These are phyloP conservation scores for Diaporthe longicolla DNA, from an alignment of 2,329 filamentous ascomycete genomes.

Conservation along the genomic window DNA sequence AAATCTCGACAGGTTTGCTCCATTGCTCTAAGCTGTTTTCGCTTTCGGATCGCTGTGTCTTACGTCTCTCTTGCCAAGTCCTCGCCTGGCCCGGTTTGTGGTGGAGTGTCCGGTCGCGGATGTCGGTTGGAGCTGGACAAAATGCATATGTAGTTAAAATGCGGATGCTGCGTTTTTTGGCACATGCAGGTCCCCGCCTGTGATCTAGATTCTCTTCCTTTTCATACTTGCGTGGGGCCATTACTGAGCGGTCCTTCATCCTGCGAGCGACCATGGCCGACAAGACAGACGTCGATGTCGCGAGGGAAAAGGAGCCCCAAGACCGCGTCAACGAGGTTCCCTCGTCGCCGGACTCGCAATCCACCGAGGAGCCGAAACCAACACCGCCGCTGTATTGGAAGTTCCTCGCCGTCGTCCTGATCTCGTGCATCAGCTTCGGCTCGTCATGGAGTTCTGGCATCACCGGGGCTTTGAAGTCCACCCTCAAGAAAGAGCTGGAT, in stretches of 20 bases:
- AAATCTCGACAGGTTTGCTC: not conserved
- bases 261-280: not conserved
- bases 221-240: not conserved
- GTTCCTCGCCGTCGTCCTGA: not conserved
- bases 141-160: not conserved
- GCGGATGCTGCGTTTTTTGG: not conserved
- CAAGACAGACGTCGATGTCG: not conserved
- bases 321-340: not conserved
- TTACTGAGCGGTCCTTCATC: not conserved
- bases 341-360: not conserved
- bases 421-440: slow-evolving; percentile 25
- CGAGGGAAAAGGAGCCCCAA: not conserved
- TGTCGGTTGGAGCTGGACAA: not conserved
- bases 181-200: not conserved
- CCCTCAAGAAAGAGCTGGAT: slow-evolving; percentile 9
- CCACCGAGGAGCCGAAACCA: slow-evolving; percentile 8
- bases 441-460: slow-evolving; percentile 25
- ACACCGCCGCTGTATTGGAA: slow-evolving; percentile 14
- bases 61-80: not conserved
- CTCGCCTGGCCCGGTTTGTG: not conserved
- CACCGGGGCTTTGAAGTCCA: slow-evolving; percentile 11
- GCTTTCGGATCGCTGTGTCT: not conserved
- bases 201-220: not conserved
- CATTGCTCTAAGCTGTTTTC: slow-evolving; percentile 19
- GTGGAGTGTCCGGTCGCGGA: not conserved